Evolutionary conservation across 1,284 basidiomycete genomes (phyloP).

Genomic region (Ustilago curta): DNA sequence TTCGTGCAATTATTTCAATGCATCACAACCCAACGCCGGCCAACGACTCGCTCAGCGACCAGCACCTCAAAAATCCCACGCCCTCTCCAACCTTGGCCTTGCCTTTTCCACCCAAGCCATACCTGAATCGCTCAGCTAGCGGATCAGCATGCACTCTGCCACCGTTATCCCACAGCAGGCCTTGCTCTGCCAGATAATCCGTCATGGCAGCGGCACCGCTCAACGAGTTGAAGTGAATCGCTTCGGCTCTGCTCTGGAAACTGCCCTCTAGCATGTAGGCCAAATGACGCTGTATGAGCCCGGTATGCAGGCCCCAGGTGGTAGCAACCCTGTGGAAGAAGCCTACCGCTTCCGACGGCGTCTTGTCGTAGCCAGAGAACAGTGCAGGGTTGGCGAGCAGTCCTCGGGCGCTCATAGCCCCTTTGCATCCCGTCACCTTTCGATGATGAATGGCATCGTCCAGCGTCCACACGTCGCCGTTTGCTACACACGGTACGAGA

Average conservation of each 20-base stretch:
- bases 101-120: neutral
- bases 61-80: conserved; percentile 23
- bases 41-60: conserved; percentile 22
- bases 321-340: conserved; percentile 72
- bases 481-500: conserved; percentile 73
- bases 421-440: conserved; percentile 72
- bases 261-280: conserved; percentile 75
- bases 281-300: conserved; percentile 73
- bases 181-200: conserved; percentile 72
- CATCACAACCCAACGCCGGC: conserved; percentile 27
- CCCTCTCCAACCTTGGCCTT: neutral
- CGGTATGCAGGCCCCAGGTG: conserved; percentile 73
- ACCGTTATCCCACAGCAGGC: conserved; percentile 35
- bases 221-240: conserved; percentile 73
- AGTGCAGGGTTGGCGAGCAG: conserved; percentile 75
- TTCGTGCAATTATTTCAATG: neutral
- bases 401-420: conserved; percentile 75
- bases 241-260: conserved; percentile 71
- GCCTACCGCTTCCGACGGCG: conserved; percentile 72
- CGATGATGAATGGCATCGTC: conserved; percentile 72
- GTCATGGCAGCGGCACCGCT: conserved; percentile 71
- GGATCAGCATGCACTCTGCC: conserved; percentile 22
- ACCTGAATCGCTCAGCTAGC: conserved; percentile 29
- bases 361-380: conserved; percentile 73
- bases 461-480: conserved; percentile 74